These are phyloP conservation scores for Lophium mytilinum DNA, from an alignment of 495 filamentous ascomycete species.

Conservation along the genomic window DNA sequence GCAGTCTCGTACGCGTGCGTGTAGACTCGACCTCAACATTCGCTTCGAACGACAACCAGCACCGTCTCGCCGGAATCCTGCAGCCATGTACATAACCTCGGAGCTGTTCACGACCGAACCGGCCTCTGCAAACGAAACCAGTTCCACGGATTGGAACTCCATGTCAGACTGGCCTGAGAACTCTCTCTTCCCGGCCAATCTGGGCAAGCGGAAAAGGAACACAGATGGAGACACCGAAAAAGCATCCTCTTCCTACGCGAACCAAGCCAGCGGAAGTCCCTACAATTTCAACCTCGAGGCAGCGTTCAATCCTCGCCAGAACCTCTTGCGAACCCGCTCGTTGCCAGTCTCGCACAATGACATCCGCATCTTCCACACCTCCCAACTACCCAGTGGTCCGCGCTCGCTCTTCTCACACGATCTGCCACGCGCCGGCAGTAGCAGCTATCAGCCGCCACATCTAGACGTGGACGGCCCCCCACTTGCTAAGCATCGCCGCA, in stretches of 20 bases:
- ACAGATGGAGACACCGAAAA: slow-evolving; percentile 1
- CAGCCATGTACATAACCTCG: slow-evolving; percentile 19
- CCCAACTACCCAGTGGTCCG: not conserved
- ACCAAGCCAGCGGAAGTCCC: not conserved
- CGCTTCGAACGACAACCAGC: not conserved
- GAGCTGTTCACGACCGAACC: slow-evolving; percentile 12
- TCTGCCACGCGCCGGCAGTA: not conserved
- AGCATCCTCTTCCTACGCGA: not conserved
- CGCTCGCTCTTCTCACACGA: not conserved
- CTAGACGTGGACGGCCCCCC: not conserved
- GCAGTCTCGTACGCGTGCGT: not conserved
- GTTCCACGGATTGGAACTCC: not conserved
- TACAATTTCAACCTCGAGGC: not conserved
- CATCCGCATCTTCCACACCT: not conserved
- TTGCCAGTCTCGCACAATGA: not conserved
- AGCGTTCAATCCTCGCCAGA: not conserved
- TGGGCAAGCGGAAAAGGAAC: slow-evolving; percentile 20
- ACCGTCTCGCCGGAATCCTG: not conserved
- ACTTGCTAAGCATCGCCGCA: not conserved
- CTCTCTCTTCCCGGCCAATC: not conserved
- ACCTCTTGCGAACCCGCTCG: not conserved
- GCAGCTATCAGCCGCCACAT: not conserved
- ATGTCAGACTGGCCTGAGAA: slow-evolving; percentile 2
- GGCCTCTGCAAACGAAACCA: not conserved
- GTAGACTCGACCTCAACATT: not conserved